Base-by-base conservation (phyloP, 2,329 filamentous ascomycete genomes). In the Xylariaceae sp. region DNA sequence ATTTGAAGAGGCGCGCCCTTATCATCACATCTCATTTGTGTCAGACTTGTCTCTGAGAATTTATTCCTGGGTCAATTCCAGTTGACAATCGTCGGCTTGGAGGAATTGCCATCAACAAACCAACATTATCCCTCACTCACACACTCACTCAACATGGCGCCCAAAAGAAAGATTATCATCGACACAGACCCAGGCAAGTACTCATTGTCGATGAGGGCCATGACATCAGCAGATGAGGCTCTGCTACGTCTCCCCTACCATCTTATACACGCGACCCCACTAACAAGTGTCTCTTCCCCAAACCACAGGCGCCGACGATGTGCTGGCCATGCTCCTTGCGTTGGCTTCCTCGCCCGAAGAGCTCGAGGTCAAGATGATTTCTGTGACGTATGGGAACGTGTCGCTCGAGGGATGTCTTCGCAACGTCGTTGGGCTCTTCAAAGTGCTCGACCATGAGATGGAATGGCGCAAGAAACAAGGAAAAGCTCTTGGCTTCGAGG, bases 301-400 rank as follows among this genome's bases (percentile, higher is more conserved):
- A 6, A 17, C 17, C 15, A 19, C 46, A 82, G 90, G 92, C 55
- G 87, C 94, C 59, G 94, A 99, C 71, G 94, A 99, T 77, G 78
- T 94, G 47, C 77, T 97, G 54, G 92, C 90, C 41, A 80, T 97
- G 68, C 77, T 99, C 32, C 77, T 97, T 44, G 91, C 94, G 4
- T 81, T 97, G 52, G 87, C 90, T 46, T 85, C 89, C 32, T 83
- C 81, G 19, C 80, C 87, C 0, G 87, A 95, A 59, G 92, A 97
- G 64, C 76, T 97, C 18, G 89, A 97, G 67, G 75, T 97, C 33
- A 70, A 88, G 42, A 79, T 97, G 68, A 77, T 99, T 49, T 95
- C 90, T 1, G 79, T 96, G 52, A 96, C 91, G 1, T 96, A 94
- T 68, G 94, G 94, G 49, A 99, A 99, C 66, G 89, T 97, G 18